These are phyloP conservation scores for Cylindrodendrum hubeiense DNA, from an alignment of 2,329 filamentous ascomycete genomes.

Conservation along the genomic window DNA sequence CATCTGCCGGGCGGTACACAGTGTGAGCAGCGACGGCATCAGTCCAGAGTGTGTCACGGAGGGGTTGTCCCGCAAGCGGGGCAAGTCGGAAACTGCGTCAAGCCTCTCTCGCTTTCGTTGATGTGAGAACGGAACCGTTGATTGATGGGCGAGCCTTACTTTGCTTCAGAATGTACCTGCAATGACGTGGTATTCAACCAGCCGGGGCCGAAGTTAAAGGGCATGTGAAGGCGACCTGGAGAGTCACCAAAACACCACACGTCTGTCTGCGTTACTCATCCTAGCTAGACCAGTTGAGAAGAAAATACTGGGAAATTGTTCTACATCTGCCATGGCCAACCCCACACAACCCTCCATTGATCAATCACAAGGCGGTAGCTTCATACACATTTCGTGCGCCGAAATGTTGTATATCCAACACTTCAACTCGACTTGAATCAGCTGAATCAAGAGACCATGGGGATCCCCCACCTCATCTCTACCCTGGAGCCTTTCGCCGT, in stretches of 20 bases:
- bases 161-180: not conserved
- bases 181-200: not conserved
- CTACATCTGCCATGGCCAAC: not conserved
- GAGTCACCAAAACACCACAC: too few relatives aligned
- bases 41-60: conserved; percentile 26
- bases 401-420: not conserved
- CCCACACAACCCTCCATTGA: conserved; percentile 16
- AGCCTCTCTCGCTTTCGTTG: not conserved
- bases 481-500: conserved; percentile 66
- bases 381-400: not conserved
- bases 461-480: conserved; percentile 68
- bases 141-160: not conserved
- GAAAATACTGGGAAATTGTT: too few relatives aligned
- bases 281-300: too few relatives aligned
- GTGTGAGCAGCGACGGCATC: conserved; percentile 21
- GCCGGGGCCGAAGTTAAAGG: not conserved
- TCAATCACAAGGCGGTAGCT: not conserved
- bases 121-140: not conserved
- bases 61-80: conserved; percentile 36
- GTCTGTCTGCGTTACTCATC: too few relatives aligned
- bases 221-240: not conserved
- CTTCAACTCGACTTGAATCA: not conserved
- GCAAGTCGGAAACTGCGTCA: conserved; percentile 35
- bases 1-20: conserved; percentile 23
- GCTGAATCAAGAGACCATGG: conserved; percentile 57